Evolutionary conservation across 2,329 filamentous ascomycete genomes (phyloP).

Genomic region (Penicillium sp.): DNA sequence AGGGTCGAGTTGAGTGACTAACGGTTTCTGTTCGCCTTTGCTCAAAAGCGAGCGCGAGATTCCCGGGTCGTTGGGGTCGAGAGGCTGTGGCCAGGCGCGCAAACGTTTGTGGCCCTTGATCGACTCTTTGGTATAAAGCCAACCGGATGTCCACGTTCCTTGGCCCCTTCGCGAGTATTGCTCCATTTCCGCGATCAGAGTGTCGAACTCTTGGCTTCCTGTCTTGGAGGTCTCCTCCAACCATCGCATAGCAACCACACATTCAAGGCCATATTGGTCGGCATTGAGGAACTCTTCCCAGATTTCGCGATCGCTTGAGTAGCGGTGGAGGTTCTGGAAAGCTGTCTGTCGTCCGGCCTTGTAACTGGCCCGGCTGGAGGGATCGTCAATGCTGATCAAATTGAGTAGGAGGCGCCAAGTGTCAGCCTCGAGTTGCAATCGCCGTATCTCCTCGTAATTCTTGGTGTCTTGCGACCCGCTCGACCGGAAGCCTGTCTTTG

Average conservation of each 20-base stretch:
- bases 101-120: slow-evolving; percentile 89
- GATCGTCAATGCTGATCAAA: slow-evolving; percentile 69
- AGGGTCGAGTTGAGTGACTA: slow-evolving; percentile 88
- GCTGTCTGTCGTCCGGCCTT: slow-evolving; percentile 41
- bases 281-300: slow-evolving; percentile 74
- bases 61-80: slow-evolving; percentile 63
- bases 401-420: slow-evolving; percentile 85
- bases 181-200: slow-evolving; percentile 73
- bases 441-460: slow-evolving; percentile 44
- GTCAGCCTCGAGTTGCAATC: slow-evolving; percentile 79
- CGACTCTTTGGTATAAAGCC: slow-evolving; percentile 84
- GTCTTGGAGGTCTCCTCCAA: slow-evolving; percentile 72
- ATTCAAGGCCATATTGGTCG: slow-evolving; percentile 73
- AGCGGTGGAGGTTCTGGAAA: slow-evolving; percentile 51
- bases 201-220: slow-evolving; percentile 69
- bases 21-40: slow-evolving; percentile 58
- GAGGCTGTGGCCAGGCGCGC: slow-evolving; percentile 63
- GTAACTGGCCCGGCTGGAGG: slow-evolving; percentile 43
- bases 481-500: slow-evolving; percentile 33
- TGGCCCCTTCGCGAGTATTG: slow-evolving; percentile 70
- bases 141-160: slow-evolving; percentile 81
- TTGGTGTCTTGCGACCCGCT: slow-evolving; percentile 29
- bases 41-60: slow-evolving; percentile 58
- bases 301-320: slow-evolving; percentile 60
- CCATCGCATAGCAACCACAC: slow-evolving; percentile 80